Evolutionary conservation across 768 basidiomycete species (phyloP).

Genomic region (Paxillus involutus): DNA sequence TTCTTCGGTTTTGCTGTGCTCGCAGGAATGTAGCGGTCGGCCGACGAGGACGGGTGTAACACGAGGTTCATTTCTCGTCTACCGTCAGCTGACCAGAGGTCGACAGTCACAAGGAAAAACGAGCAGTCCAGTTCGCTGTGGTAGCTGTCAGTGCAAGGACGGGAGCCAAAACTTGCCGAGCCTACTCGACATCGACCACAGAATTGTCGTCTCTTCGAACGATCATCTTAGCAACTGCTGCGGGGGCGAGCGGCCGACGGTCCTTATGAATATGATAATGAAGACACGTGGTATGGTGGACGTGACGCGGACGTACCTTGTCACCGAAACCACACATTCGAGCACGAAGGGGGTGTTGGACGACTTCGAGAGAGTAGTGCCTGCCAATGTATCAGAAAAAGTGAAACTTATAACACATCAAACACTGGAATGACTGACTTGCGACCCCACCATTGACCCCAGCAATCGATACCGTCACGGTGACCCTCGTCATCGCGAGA

Average conservation of each 20-base stretch:
- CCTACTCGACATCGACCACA: conserved; percentile 76
- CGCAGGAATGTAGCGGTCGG: conserved; percentile 65
- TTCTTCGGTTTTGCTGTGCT: conserved; percentile 38
- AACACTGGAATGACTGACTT: conserved; percentile 42
- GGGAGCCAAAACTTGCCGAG: conserved; percentile 8
- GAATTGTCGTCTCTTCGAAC: conserved; percentile 67
- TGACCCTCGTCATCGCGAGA: conserved; percentile 31
- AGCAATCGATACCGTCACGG: conserved; percentile 44
- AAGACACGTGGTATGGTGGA: conserved; percentile 7
- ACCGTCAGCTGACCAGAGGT: conserved; percentile 86
- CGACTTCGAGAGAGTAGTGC: conserved; percentile 80
- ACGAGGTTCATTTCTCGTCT: conserved; percentile 87
- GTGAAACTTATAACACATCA: conserved; percentile 5
- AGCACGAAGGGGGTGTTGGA: conserved; percentile 87
- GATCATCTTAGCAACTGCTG: conserved; percentile 83
- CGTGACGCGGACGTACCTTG: conserved; percentile 56
- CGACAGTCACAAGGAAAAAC: conserved; percentile 90
- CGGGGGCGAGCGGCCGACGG: conserved; percentile 88
- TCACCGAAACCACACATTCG: conserved; percentile 97
- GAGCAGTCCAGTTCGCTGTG: conserved; percentile 80
- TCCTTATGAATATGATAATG: conserved; percentile 51
- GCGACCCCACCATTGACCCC: conserved; percentile 70
- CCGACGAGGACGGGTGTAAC: conserved; percentile 74
- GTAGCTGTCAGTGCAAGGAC: conserved; percentile 2
- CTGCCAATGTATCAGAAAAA: conserved; percentile 35